Percentiles rank a stretch among this genome's conserved stretches.
These are phyloP conservation scores for Tilletia setariae DNA, from an alignment of 1,284 basidiomycete species.

Conservation along the genomic window DNA sequence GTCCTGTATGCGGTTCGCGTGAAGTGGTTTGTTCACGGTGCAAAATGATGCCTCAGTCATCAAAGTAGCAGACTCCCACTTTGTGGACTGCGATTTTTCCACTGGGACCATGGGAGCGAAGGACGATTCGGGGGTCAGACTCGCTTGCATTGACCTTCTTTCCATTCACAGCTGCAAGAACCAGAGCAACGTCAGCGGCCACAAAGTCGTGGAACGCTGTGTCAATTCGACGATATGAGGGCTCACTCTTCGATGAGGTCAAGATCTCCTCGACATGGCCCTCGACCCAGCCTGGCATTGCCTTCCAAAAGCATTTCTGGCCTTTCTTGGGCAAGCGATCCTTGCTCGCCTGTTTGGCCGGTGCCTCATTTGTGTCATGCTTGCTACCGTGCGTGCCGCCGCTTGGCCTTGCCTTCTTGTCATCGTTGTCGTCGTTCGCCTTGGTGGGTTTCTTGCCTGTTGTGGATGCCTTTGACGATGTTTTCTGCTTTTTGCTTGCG, in stretches of 20 bases:
- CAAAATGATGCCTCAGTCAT: not conserved
- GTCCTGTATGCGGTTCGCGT: too few relatives aligned
- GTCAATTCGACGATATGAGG: not conserved
- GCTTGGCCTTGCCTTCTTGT: not conserved
- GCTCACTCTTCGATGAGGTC: constrained; percentile 9
- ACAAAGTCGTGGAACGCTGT: not conserved
- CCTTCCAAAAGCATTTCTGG: constrained; percentile 24
- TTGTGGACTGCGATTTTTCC: constrained; percentile 22
- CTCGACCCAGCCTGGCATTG: constrained; percentile 25
- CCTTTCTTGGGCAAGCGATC: constrained; percentile 16
- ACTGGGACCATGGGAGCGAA: constrained; percentile 20
- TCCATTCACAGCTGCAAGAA: not conserved
- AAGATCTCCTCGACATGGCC: constrained; percentile 21
- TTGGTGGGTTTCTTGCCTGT: too few relatives aligned
- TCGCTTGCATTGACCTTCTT: constrained; percentile 22
- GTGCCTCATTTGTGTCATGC: constrained; percentile 19
- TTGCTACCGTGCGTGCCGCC: constrained; percentile 21
- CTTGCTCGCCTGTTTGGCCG: constrained; percentile 15
- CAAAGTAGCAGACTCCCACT: constrained; percentile 20
- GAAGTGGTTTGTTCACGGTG: too few relatives aligned
- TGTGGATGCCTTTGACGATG: not conserved
- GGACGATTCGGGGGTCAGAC: constrained; percentile 19
- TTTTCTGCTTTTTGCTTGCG: not conserved
- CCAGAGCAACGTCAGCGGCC: not conserved
- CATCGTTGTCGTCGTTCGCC: too few relatives aligned